A percentile compares a stretch with the other conserved stretches of the same genome.
phyloP scores from a whole-genome alignment of 306 rosid genomes.

The Morella rubra region DNA sequence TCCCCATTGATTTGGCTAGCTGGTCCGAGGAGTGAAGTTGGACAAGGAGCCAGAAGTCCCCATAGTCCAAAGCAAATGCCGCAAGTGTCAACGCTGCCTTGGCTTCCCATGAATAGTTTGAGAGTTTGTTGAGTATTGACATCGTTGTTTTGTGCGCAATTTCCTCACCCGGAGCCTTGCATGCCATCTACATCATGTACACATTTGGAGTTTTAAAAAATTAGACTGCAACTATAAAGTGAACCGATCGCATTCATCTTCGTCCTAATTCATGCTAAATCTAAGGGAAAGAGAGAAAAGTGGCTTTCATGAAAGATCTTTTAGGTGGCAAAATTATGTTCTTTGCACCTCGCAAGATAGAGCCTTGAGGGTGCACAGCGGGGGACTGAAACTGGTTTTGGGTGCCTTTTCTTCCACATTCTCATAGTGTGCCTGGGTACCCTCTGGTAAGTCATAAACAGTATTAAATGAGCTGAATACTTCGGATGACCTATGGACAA shows the following conservation, averaged over 20 bases:
- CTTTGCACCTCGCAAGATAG: constrained; percentile 43
- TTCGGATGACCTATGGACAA: not conserved
- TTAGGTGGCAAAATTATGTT: too few relatives aligned
- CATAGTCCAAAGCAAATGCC: constrained; percentile 63
- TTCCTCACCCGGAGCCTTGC: constrained; percentile 61
- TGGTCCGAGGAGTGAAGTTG: constrained; percentile 41
- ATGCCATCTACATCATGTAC: constrained; percentile 45
- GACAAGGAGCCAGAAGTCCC: constrained; percentile 65
- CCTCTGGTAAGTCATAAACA: constrained; percentile 29
- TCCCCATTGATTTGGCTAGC: constrained; percentile 56
- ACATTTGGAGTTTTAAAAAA: not conserved
- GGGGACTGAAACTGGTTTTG: constrained; percentile 35
- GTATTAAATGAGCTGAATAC: not conserved
- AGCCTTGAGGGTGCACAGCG: constrained; percentile 45
- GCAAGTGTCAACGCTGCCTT: constrained; percentile 65
- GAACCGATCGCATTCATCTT: not conserved
- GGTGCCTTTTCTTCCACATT: constrained; percentile 46
- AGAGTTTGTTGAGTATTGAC: constrained; percentile 50
- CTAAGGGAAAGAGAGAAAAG: too few relatives aligned
- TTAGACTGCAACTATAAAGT: too few relatives aligned
- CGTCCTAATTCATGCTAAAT: not conserved
- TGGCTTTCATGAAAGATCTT: too few relatives aligned
- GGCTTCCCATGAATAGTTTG: constrained; percentile 59
- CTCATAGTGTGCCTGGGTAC: constrained; percentile 35
- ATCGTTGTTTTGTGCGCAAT: constrained; percentile 54